A percentile compares a stretch with the other conserved stretches of the same genome.
Evolutionary conservation across 2,329 filamentous ascomycete species (phyloP).

Genomic region (Cytospora leucostoma): DNA sequence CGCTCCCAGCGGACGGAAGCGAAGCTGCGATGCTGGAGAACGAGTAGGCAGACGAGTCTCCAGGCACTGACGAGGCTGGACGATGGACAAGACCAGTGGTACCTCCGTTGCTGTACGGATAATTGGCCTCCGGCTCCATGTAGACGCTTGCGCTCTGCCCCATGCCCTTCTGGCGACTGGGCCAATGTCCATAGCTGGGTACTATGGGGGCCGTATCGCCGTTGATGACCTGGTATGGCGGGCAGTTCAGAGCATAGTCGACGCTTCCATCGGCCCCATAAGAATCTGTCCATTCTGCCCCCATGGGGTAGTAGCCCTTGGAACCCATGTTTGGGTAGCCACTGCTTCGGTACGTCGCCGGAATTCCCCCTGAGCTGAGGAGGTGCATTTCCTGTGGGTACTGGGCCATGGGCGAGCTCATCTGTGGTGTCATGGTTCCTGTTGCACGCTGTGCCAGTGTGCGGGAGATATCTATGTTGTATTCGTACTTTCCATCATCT

Average conservation of each 20-base stretch:
- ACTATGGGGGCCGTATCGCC: slow-evolving; percentile 39
- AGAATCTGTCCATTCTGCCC: slow-evolving; percentile 39
- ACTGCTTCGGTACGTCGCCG: slow-evolving; percentile 39
- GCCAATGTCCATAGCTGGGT: slow-evolving; percentile 33
- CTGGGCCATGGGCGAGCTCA: slow-evolving; percentile 35
- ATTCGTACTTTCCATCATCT: slow-evolving; percentile 38
- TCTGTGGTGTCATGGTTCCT: slow-evolving; percentile 33
- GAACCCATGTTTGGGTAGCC: slow-evolving; percentile 18
- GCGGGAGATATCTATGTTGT: slow-evolving; percentile 42
- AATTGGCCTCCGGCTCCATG: slow-evolving; percentile 40
- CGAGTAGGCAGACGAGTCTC: slow-evolving; percentile 42
- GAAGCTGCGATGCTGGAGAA: slow-evolving; percentile 46
- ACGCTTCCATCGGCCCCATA: slow-evolving; percentile 44
- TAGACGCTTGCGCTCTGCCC: slow-evolving; percentile 35
- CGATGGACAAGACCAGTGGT: slow-evolving; percentile 39
- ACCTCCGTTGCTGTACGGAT: slow-evolving; percentile 35
- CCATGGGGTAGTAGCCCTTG: slow-evolving; percentile 37
- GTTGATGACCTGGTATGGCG: slow-evolving; percentile 39
- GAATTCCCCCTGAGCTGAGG: slow-evolving; percentile 36
- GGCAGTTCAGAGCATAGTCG: slow-evolving; percentile 40
- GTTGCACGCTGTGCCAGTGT: slow-evolving; percentile 36
- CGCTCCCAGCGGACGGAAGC: slow-evolving; percentile 37
- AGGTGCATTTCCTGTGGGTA: slow-evolving; percentile 40
- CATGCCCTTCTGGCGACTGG: slow-evolving; percentile 23
- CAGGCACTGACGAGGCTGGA: slow-evolving; percentile 32